Evolutionary conservation across 1,284 basidiomycete species (phyloP), one percentile per base, ranked within the genome.

Genomic region (Albatrellus sp.): DNA sequence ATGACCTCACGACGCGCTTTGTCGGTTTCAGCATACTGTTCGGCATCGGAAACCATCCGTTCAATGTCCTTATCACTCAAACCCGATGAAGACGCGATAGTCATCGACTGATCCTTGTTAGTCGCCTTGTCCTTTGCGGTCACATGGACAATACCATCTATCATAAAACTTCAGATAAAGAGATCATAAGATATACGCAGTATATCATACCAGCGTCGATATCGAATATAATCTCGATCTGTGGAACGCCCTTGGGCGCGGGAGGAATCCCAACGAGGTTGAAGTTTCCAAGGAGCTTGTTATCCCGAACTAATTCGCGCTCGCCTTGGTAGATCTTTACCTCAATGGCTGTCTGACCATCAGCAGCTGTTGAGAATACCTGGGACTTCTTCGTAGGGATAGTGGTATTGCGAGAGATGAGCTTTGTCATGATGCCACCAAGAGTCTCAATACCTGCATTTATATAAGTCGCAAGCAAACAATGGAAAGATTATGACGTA

Each of bases 361-460:
- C 90, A 48, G 90, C 94, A 40, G 94, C 94, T 17, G 96, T 98
- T 16, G 94, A 98, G 77, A 98, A 98, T 46, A 87, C 86, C 65
- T 98, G 93, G 3, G 90, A 92, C 80, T 98, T 98, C 79, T 98
- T 98, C 60, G 93, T 98, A 16, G 94, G 94, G 67, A 98, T 98
- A 50, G 94, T 98, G 14, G 94, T 98, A 74, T 98, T 98, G 51
- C 94, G 86, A 63, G 80, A 85, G 67, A 93, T 92, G 43, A 91
- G 75, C 64, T 89, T 88, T 51, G 94, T 98, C 88, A 98, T 97
- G 67, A 98, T 97, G 64, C 94, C 94, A 58, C 94, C 94, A 49
- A 97, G 88, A 7, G 94, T 98, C 71, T 96, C 89, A 55, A 96
- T 94, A 74, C 79, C 77, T 70, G 37, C 31, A 41, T 42, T 45